Evolutionary conservation across 2,329 filamentous ascomycete genomes (phyloP).

Genomic region (Arthrobotrys conoides): DNA sequence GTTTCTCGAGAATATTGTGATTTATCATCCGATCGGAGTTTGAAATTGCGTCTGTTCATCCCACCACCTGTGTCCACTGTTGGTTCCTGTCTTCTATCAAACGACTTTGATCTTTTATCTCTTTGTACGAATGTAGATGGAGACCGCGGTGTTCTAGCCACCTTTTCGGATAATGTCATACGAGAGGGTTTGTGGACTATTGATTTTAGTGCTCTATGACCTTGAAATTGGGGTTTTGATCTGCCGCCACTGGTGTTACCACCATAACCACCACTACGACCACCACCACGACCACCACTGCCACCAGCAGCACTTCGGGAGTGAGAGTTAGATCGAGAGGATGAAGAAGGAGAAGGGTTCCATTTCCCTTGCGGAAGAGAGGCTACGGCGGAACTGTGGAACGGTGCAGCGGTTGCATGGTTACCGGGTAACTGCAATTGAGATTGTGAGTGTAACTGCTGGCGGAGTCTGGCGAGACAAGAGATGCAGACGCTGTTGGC

Average conservation of each 20-base stretch:
- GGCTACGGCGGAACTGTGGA: constrained; percentile 29
- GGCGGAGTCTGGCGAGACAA: constrained; percentile 45
- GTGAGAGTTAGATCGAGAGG: background rate
- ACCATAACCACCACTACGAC: background rate
- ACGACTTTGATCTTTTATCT: constrained; percentile 66
- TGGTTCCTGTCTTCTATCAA: constrained; percentile 70
- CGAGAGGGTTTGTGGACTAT: constrained; percentile 69
- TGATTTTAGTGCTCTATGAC: constrained; percentile 8
- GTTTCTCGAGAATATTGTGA: constrained; percentile 44
- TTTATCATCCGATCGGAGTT: constrained; percentile 37
- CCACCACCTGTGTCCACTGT: constrained; percentile 47
- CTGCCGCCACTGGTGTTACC: background rate
- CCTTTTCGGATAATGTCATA: constrained; percentile 74
- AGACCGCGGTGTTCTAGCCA: constrained; percentile 67
- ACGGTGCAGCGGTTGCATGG: constrained; percentile 14
- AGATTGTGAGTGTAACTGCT: background rate
- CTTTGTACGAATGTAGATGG: constrained; percentile 63
- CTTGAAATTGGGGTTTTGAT: background rate
- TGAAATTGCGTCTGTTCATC: constrained; percentile 54
- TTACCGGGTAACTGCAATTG: constrained; percentile 28
- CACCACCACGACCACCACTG: background rate
- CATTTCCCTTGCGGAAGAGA: background rate
- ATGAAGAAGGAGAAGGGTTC: background rate
- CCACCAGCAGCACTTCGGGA: constrained; percentile 1
- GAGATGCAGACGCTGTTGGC: constrained; percentile 38